Conservation (phyloP, 2,329 filamentous ascomycete genomes). For the Chaetomium strumarium region DNA sequence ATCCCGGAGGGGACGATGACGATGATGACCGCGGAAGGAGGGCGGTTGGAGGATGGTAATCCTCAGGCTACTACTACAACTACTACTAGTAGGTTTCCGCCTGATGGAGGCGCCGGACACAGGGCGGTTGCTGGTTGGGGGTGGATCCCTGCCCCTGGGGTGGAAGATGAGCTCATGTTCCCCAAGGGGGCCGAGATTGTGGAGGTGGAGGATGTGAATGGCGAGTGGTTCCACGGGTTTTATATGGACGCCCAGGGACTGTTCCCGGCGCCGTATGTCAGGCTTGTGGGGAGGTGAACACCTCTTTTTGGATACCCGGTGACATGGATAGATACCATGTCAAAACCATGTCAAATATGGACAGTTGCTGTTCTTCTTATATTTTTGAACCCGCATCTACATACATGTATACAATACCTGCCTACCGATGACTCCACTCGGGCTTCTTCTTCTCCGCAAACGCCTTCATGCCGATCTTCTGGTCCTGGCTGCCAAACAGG, state of each 20-base stretch:
- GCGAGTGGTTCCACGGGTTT: conserved; percentile 82
- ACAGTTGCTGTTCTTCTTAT: not conserved
- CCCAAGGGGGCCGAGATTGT: conserved; percentile 75
- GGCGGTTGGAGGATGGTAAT: conserved; percentile 17
- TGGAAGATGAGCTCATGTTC: conserved; percentile 73
- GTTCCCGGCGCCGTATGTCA: conserved; percentile 74
- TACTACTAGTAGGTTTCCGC: conserved; percentile 63
- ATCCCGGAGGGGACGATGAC: not conserved
- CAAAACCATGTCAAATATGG: not conserved
- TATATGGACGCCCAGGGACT: conserved; percentile 77
- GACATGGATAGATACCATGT: not conserved
- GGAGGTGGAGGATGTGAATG: conserved; percentile 82
- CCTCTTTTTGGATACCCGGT: not conserved
- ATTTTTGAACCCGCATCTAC: not conserved
- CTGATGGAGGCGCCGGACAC: conserved; percentile 67
- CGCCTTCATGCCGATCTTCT: conserved; percentile 94
- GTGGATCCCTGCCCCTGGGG: conserved; percentile 64
- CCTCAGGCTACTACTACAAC: too few species aligned
- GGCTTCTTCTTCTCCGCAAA: conserved; percentile 94
- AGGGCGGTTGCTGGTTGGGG: conserved; percentile 63
- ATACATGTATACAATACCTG: not conserved
- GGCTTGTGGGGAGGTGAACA: conserved; percentile 1
- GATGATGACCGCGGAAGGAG: too few species aligned
- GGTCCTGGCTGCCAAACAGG: conserved; percentile 88
- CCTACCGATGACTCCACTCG: conserved; percentile 76